Base-by-base conservation (phyloP, 176 grass and related monocot genomes). In the Oryza glumipatula region DNA sequence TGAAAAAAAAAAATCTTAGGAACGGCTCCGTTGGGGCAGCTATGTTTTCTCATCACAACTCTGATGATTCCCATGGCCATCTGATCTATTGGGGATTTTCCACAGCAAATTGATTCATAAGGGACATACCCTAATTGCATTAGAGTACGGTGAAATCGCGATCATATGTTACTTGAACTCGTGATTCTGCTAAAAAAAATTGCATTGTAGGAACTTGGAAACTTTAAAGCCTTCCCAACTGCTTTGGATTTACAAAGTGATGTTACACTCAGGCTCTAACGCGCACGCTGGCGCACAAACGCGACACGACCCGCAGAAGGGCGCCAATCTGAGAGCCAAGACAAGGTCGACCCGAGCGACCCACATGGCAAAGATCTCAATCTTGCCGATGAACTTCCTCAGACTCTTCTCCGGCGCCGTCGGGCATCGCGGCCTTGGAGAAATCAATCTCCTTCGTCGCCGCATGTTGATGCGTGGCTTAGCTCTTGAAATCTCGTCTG, bases 351-450 rank as follows among this genome's bases (percentile, higher is more conserved):
- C 19, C 6, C 6, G 72, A 60, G 81, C 72, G 81, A 35, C 44
- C 32, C 43, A 76, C 21, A 48, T 67, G n/a, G 61, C 72, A 68
- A 73, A 60, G 43, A 38, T 68, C 68, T 30, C 80, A 36, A 36
- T 46, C 28, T 63, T 32, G 68, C 51, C 26, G 68, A 45, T n/a
- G 21, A 74, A 23, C 47, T 4, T 58, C 16, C 30, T 23, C 12
- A 12, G n/a, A 39, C 43, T 33, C 79, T 56, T 80, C 65, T 69
- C 65, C 45, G 44, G 47, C 52, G 15, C 72, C 32, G 32, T 28
- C 5, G 65, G 14, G 21, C 68, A 21, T 14, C 67, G 21, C 32
- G 35, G 16, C 0, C 1, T 61, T 24, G 58, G 60, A 39, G 71
- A 52, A 49, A 12, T 60, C 67, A 11, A 71, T 3, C 13, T 21